A percentile compares a stretch with the other conserved stretches of the same genome.
Conservation (phyloP, 1,284 basidiomycete genomes). For the Lentinus polychrous region DNA sequence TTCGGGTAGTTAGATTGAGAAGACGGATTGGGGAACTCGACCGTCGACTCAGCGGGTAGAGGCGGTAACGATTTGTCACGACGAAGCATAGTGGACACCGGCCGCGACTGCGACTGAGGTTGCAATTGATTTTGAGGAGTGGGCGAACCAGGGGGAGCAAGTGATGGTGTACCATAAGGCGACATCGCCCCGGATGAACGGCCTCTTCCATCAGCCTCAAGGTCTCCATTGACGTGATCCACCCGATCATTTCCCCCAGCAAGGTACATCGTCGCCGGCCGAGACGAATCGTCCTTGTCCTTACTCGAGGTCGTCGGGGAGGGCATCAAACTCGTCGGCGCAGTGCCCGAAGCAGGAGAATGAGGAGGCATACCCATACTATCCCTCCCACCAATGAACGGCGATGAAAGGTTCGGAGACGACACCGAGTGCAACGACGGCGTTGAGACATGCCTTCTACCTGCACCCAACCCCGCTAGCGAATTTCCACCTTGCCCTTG, state of each 20-base stretch:
- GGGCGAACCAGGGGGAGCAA: slow-evolving; percentile 23
- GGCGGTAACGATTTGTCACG: slow-evolving; percentile 75
- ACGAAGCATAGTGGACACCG: slow-evolving; percentile 32
- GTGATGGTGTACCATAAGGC: slow-evolving; percentile 17
- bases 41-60: slow-evolving; percentile 48
- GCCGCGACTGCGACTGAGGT: slow-evolving; percentile 17
- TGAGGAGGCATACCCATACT: slow-evolving; percentile 32
- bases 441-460: slow-evolving; percentile 56
- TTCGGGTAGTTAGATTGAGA: background rate
- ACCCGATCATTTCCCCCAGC: slow-evolving; percentile 15
- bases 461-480: slow-evolving; percentile 13
- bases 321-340: slow-evolving; percentile 64
- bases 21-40: slow-evolving; percentile 28
- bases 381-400: slow-evolving; percentile 13
- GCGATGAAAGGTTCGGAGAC: slow-evolving; percentile 47
- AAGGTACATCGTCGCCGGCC: background rate
- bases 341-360: slow-evolving; percentile 44
- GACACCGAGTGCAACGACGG: slow-evolving; percentile 54
- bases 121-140: slow-evolving; percentile 12
- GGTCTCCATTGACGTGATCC: slow-evolving; percentile 19
- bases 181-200: slow-evolving; percentile 24
- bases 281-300: slow-evolving; percentile 36
- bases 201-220: slow-evolving; percentile 21
- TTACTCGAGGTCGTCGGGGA: slow-evolving; percentile 66
- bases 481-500: too few relatives aligned